Base-by-base conservation (phyloP, 2,329 filamentous ascomycete species). In the Trichoderma simmonsii region DNA sequence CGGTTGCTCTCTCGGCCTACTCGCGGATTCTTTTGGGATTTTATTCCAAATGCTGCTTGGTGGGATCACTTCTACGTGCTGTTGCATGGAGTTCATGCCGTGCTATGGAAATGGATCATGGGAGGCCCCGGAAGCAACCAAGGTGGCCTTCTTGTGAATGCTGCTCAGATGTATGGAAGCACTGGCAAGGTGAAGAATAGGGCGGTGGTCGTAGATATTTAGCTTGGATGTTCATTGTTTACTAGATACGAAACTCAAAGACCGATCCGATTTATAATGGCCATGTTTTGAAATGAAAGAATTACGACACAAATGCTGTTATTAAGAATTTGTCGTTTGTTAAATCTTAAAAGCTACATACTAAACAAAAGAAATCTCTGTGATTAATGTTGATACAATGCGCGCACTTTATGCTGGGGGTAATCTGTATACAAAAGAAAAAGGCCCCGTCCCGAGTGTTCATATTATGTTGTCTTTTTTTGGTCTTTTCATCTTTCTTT, bases 101-200 rank as follows among this genome's bases (percentile, higher is more conserved):
- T 89, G 14, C 75, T 87, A 6, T 89, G 86, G 85, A 87, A 88
- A 75, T 88, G 86, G 83, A 76, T 88, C 39, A 88, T 88, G 86
- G 81, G 84, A 0, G 87, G 87, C 0, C 85, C 85, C 0, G 85
- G 85, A 9, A 83, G 82, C 7, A 85, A 85, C 72, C 80, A 84
- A 43, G 86, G 86, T 18, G 82, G 83, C 9, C 73, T 89, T 30
- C 83, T 90, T 82, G 83, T 89, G 34, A 90, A 90, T 75, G 88
- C 87, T 1, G 85, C 83, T 1, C 86, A 89, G 76, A 87, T 88
- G 82, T 81, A 86, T 74, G 85, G 86, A 12, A 86, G 85, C 72
- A 85, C 86, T 1, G 86, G 86, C 3, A 84, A 81, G 73, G 77
- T 87, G 54, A 83, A 82, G 32, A 86, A 82, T 59, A 75, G 81